These are phyloP conservation scores for Alectoria sarmentosa DNA, from an alignment of 495 filamentous ascomycete genomes.

Conservation along the genomic window DNA sequence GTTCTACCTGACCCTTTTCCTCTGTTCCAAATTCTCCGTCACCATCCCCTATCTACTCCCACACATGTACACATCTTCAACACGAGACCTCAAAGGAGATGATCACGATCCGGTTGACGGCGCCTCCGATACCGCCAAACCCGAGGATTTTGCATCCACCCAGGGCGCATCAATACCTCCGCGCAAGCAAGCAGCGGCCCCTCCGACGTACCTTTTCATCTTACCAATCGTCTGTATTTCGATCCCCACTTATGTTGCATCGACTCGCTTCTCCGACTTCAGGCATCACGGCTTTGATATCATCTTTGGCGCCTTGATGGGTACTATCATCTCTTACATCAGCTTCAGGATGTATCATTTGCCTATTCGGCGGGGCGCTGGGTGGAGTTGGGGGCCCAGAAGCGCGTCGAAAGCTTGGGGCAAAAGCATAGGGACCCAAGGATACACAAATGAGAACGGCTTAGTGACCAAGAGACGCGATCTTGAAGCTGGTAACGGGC, in stretches of 20 bases:
- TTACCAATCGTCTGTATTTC: constrained; percentile 49
- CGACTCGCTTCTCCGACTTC: constrained; percentile 57
- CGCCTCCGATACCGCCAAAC: constrained; percentile 29
- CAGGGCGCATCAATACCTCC: constrained; percentile 22
- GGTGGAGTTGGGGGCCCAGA: constrained; percentile 47
- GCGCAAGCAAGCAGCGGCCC: constrained; percentile 48
- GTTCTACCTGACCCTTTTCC: constrained; percentile 56
- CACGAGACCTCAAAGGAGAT: background rate
- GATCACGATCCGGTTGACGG: background rate
- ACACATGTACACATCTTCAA: constrained; percentile 10
- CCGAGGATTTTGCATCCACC: constrained; percentile 10
- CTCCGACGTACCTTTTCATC: constrained; percentile 52
- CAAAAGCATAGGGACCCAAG: constrained; percentile 45
- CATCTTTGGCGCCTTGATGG: constrained; percentile 51
- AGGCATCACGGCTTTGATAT: constrained; percentile 61
- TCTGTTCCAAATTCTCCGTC: constrained; percentile 57
- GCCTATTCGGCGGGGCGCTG: constrained; percentile 53
- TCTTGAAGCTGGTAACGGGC: background rate
- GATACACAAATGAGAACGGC: background rate
- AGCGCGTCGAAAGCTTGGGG: constrained; percentile 44
- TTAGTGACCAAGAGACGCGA: background rate
- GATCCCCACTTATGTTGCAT: constrained; percentile 53
- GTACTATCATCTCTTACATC: constrained; percentile 48
- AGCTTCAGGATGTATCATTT: constrained; percentile 62
- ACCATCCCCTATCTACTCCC: constrained; percentile 54